A percentile compares a stretch with the other conserved stretches of the same genome.
Conservation (phyloP, 257 asterid genomes). For the Ligustrum vulgare region DNA sequence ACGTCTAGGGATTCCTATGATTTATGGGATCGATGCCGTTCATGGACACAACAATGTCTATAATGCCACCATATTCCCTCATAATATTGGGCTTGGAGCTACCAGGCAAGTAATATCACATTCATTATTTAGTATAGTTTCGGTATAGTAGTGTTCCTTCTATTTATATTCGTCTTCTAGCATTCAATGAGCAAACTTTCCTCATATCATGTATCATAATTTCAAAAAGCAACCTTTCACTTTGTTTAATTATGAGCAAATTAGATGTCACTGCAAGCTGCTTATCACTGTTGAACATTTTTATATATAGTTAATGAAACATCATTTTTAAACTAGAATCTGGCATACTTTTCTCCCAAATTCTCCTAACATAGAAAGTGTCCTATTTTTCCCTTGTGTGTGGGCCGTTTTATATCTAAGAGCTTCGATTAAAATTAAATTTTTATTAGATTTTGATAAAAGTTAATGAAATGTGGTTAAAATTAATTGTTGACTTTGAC, state of each 20-base stretch:
- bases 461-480: too few relatives aligned
- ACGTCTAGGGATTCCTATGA: conserved; percentile 85
- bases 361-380: conserved; percentile 2
- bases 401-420: conserved; percentile 3
- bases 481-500: too few relatives aligned
- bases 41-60: conserved; percentile 82
- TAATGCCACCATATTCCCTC: conserved; percentile 90
- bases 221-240: neutral
- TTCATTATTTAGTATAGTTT: conserved; percentile 6
- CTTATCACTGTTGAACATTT: conserved; percentile 1
- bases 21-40: conserved; percentile 85
- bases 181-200: neutral
- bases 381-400: neutral
- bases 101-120: conserved; percentile 50
- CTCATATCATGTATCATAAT: neutral
- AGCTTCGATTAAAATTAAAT: too few relatives aligned
- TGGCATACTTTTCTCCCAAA: conserved; percentile 1
- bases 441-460: too few relatives aligned
- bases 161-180: neutral
- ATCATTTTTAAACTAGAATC: neutral
- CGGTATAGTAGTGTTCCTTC: neutral
- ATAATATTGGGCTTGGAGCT: conserved; percentile 89
- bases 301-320: conserved; percentile 1
- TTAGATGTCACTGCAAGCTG: conserved; percentile 1
- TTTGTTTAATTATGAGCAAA: conserved; percentile 7